phyloP scores from a whole-genome alignment of 2,329 filamentous ascomycete genomes.

The Pseudodiploospora longispora region DNA sequence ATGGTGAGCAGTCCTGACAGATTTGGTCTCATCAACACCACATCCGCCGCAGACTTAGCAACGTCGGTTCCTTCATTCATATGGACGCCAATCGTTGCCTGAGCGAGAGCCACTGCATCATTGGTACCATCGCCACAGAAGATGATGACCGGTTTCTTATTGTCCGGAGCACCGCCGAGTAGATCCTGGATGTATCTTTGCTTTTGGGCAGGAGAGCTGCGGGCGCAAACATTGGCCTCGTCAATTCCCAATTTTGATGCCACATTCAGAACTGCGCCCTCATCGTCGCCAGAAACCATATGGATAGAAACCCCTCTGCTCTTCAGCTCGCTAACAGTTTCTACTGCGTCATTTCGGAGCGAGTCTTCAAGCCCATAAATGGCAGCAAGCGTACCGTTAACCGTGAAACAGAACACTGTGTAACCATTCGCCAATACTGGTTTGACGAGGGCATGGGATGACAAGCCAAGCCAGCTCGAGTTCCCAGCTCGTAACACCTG shows the following conservation, averaged over 20 bases:
- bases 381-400: slow-evolving; percentile 27
- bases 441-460: slow-evolving; percentile 23
- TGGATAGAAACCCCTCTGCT: slow-evolving; percentile 34
- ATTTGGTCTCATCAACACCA: slow-evolving; percentile 52
- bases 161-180: slow-evolving; percentile 12
- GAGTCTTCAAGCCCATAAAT: slow-evolving; percentile 40
- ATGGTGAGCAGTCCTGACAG: slow-evolving; percentile 50
- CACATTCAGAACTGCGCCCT: slow-evolving; percentile 35
- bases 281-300: slow-evolving; percentile 45
- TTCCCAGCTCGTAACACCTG: slow-evolving; percentile 39
- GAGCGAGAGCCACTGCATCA: slow-evolving; percentile 64
- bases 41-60: slow-evolving; percentile 58
- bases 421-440: slow-evolving; percentile 25
- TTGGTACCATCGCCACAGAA: slow-evolving; percentile 77
- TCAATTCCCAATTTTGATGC: slow-evolving; percentile 34
- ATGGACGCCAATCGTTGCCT: slow-evolving; percentile 64
- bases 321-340: slow-evolving; percentile 28
- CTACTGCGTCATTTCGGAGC: slow-evolving; percentile 33
- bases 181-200: slow-evolving; percentile 34
- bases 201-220: slow-evolving; percentile 39
- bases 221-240: slow-evolving; percentile 28
- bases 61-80: slow-evolving; percentile 56
- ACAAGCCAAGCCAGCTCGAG: slow-evolving; percentile 36
- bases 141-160: slow-evolving; percentile 38
- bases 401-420: slow-evolving; percentile 40